Percentiles rank a stretch among this genome's conserved stretches.
phyloP scores from a whole-genome alignment of 371 early-diverging fungal genomes.

The Rhizopus arrhizus region DNA sequence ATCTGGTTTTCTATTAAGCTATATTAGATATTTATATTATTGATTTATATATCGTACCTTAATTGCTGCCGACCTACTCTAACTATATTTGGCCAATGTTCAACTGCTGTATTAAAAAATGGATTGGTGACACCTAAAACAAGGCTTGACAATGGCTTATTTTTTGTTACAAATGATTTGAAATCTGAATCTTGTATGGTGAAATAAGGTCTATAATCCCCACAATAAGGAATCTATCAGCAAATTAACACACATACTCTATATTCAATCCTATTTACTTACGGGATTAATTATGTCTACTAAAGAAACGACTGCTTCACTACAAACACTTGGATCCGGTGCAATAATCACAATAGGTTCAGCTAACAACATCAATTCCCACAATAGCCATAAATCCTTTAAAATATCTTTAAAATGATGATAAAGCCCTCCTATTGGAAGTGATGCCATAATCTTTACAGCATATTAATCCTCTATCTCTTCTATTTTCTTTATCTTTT shows the following conservation, averaged over 20 bases:
- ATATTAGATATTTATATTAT: not conserved
- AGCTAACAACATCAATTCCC: conserved; percentile 94
- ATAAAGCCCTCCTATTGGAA: conserved; percentile 71
- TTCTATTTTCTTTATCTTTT: not conserved
- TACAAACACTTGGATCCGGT: conserved; percentile 84
- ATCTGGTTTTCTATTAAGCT: conserved; percentile 48
- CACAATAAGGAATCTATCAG: conserved; percentile 85
- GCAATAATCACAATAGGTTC: conserved; percentile 91
- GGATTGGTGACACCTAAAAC: conserved; percentile 95
- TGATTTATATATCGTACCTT: conserved; percentile 33
- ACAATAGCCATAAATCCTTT: conserved; percentile 84
- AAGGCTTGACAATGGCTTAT: conserved; percentile 77
- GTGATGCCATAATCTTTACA: conserved; percentile 66
- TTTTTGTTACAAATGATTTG: conserved; percentile 69
- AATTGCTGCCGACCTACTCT: conserved; percentile 68
- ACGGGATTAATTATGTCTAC: conserved; percentile 93
- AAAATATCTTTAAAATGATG: conserved; percentile 79
- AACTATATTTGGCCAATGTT: conserved; percentile 92
- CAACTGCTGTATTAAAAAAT: conserved; percentile 85
- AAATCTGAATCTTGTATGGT: conserved; percentile 96
- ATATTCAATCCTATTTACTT: conserved; percentile 31
- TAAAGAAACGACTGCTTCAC: conserved; percentile 82
- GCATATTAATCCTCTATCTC: too few species aligned
- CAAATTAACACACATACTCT: not conserved
- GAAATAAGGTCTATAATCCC: conserved; percentile 94